These are phyloP conservation scores for Rossbeevera mucosa DNA, from an alignment of 768 basidiomycete species.

Conservation along the genomic window DNA sequence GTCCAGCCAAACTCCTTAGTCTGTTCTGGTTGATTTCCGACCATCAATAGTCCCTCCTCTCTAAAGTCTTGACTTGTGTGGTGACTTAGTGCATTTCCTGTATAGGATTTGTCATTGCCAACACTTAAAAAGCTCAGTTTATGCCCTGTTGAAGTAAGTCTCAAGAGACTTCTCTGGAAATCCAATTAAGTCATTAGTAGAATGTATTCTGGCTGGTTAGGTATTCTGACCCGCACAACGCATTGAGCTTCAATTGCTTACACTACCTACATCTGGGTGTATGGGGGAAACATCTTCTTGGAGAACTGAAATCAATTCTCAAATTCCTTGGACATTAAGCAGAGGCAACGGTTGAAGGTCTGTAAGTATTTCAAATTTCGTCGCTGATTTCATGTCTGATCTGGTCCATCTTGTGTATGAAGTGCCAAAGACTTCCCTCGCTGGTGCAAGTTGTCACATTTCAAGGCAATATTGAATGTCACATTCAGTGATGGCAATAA, in stretches of 20 bases:
- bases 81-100: no score
- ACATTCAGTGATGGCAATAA: slow-evolving; percentile 35
- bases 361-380: slow-evolving; percentile 29
- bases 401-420: neutral
- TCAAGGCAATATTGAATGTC: slow-evolving; percentile 20
- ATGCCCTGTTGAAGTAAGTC: neutral
- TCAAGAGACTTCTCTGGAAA: neutral
- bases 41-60: no score
- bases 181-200: neutral
- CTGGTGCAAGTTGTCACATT: slow-evolving; percentile 35
- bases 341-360: slow-evolving; percentile 9
- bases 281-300: slow-evolving; percentile 31
- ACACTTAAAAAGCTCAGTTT: slow-evolving; percentile 19
- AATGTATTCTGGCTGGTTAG: slow-evolving; percentile 39
- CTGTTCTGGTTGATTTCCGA: no score
- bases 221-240: slow-evolving; percentile 32
- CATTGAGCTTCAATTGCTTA: slow-evolving; percentile 37
- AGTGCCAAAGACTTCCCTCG: slow-evolving; percentile 29
- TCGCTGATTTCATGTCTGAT: no score
- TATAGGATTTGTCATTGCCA: no score
- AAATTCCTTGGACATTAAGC: slow-evolving; percentile 8
- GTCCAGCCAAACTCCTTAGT: no score
- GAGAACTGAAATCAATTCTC: slow-evolving; percentile 22
- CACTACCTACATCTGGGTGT: slow-evolving; percentile 35
- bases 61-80: no score